Evolutionary conservation across 179 eudicot species (phyloP).

Genomic region (Camellia oleifera): DNA sequence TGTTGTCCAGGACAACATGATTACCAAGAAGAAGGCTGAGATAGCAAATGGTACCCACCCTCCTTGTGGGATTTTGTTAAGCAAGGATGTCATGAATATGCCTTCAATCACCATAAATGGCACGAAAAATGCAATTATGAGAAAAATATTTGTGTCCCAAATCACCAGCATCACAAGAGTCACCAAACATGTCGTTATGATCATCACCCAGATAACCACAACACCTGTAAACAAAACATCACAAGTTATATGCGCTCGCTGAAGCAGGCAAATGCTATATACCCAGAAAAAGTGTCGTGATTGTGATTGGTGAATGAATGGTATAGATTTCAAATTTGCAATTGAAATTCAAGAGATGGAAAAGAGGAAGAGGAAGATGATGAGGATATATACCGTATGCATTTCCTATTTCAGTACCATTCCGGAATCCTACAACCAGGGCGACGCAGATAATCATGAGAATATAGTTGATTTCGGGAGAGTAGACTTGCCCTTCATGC

Average conservation of each 20-base stretch:
- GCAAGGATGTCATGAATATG: slow-evolving; percentile 14
- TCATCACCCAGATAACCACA: slow-evolving; percentile 24
- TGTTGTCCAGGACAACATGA: slow-evolving; percentile 18
- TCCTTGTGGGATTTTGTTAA: slow-evolving; percentile 19
- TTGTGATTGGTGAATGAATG: too few relatives aligned
- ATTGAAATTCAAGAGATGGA: not conserved
- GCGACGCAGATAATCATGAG: slow-evolving; percentile 15
- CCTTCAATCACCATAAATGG: slow-evolving; percentile 10
- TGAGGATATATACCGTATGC: slow-evolving; percentile 7
- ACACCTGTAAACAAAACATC: not conserved
- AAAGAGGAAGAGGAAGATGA: not conserved
- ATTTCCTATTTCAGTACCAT: slow-evolving; percentile 10
- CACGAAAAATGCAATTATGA: slow-evolving; percentile 2
- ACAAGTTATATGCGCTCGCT: not conserved
- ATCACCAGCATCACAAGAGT: slow-evolving; percentile 22
- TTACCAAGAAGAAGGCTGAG: slow-evolving; percentile 13
- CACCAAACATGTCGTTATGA: slow-evolving; percentile 19
- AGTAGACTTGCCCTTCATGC: slow-evolving; percentile 18
- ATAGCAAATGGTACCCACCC: slow-evolving; percentile 22
- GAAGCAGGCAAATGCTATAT: too few relatives aligned
- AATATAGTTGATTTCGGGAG: slow-evolving; percentile 14
- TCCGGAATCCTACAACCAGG: slow-evolving; percentile 17
- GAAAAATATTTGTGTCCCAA: slow-evolving; percentile 15
- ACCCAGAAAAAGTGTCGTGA: too few relatives aligned
- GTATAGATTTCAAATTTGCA: too few relatives aligned